Evolutionary conservation across 1,284 basidiomycete species (phyloP).

Genomic region (Pseudozyma sp.): DNA sequence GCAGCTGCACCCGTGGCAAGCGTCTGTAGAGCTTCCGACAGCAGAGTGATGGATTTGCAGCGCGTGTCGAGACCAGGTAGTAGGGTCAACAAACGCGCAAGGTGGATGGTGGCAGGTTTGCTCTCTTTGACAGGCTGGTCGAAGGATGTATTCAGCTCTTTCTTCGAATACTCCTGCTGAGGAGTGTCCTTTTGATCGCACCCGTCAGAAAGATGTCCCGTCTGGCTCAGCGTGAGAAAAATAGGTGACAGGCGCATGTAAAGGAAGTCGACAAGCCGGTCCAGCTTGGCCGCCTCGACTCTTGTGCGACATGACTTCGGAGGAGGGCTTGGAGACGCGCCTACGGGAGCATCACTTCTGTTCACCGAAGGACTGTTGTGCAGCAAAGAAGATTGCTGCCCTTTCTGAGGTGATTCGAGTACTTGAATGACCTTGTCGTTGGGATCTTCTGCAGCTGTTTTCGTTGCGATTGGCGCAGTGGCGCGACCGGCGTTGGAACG

Average conservation of each 20-base stretch:
- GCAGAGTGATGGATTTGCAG: slow-evolving; percentile 33
- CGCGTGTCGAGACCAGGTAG: slow-evolving; percentile 18
- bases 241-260: slow-evolving; percentile 18
- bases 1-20: slow-evolving; percentile 3
- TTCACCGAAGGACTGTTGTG: neutral
- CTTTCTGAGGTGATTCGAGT: too few species aligned
- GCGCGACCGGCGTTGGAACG: slow-evolving; percentile 4
- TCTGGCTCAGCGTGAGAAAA: neutral
- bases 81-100: slow-evolving; percentile 15
- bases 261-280: slow-evolving; percentile 27
- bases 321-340: neutral
- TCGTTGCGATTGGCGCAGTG: neutral
- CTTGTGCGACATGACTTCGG: neutral
- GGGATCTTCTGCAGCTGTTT: neutral
- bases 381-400: neutral
- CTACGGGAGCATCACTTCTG: neutral
- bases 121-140: neutral
- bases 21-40: slow-evolving; percentile 12
- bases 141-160: too few species aligned
- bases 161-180: too few species aligned
- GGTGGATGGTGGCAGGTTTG: slow-evolving; percentile 9
- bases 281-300: slow-evolving; percentile 23
- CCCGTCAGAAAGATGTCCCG: neutral
- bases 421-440: too few species aligned
- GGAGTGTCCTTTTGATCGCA: too few species aligned